Conservation (phyloP, 2,329 filamentous ascomycete genomes). For the Pseudogymnoascus sp. region DNA sequence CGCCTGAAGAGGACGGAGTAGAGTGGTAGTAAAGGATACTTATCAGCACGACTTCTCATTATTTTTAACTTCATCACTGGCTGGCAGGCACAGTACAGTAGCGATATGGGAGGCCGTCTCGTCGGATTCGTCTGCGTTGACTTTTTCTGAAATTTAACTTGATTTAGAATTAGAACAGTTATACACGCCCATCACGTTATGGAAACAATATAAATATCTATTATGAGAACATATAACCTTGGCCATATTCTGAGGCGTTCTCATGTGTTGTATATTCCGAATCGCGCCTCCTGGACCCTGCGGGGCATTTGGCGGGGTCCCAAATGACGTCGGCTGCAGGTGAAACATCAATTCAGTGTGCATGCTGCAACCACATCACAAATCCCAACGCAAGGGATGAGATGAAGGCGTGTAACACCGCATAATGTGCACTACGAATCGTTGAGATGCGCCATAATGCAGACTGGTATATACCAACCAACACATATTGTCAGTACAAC, state of each 20-base stretch:
- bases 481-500: neutral
- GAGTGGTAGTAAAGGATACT: too few species aligned
- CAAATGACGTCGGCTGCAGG: neutral
- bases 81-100: neutral
- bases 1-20: conserved; percentile 20
- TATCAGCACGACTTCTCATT: neutral
- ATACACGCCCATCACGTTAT: neutral
- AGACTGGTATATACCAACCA: neutral
- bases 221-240: neutral
- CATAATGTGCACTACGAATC: neutral
- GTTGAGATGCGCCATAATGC: neutral
- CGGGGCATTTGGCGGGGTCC: neutral
- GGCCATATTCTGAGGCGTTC: neutral
- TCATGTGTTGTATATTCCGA: neutral
- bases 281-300: neutral
- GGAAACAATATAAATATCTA: neutral
- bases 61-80: neutral
- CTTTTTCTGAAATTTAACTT: neutral
- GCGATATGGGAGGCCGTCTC: neutral
- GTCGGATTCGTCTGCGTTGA: neutral
- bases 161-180: neutral
- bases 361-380: neutral
- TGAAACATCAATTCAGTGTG: neutral
- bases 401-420: neutral
- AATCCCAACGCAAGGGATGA: neutral